These are phyloP conservation scores for Boletus edulis DNA, from an alignment of 768 basidiomycete genomes.

Conservation along the genomic window DNA sequence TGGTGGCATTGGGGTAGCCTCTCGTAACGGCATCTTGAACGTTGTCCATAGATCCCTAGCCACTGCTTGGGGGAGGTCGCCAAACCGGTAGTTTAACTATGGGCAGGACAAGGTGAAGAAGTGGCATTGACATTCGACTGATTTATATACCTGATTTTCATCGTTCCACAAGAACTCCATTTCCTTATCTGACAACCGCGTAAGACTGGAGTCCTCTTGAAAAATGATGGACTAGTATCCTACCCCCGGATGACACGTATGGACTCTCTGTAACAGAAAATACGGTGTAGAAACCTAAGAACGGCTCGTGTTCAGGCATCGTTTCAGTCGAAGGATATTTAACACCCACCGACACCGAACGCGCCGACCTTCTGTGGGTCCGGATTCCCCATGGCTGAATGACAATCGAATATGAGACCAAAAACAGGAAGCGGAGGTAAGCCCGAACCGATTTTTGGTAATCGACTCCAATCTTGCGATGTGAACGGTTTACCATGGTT, in stretches of 20 bases:
- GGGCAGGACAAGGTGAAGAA: not conserved
- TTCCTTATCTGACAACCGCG: not conserved
- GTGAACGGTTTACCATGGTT: constrained; percentile 1
- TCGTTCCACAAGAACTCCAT: not conserved
- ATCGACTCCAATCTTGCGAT: constrained; percentile 18
- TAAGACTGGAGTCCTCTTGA: too few relatives aligned
- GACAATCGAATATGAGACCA: not conserved
- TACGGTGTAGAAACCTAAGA: constrained; percentile 64
- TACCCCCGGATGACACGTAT: constrained; percentile 1
- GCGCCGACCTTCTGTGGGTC: not conserved
- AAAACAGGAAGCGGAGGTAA: not conserved
- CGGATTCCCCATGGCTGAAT: not conserved
- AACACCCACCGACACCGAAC: constrained; percentile 2
- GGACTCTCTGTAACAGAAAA: constrained; percentile 60
- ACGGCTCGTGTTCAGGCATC: not conserved
- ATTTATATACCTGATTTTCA: not conserved
- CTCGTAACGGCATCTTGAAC: constrained; percentile 82
- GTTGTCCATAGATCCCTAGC: constrained; percentile 61
- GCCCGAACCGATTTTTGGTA: not conserved
- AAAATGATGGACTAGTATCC: not conserved
- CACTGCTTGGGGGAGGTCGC: not conserved
- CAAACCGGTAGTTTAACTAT: not conserved
- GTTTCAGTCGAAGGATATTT: too few relatives aligned
- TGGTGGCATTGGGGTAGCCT: constrained; percentile 69
- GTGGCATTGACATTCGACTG: too few relatives aligned